Evolutionary conservation across 2,329 filamentous ascomycete species (phyloP).

Genomic region (Ophiocordyceps camponoti-leonardi): DNA sequence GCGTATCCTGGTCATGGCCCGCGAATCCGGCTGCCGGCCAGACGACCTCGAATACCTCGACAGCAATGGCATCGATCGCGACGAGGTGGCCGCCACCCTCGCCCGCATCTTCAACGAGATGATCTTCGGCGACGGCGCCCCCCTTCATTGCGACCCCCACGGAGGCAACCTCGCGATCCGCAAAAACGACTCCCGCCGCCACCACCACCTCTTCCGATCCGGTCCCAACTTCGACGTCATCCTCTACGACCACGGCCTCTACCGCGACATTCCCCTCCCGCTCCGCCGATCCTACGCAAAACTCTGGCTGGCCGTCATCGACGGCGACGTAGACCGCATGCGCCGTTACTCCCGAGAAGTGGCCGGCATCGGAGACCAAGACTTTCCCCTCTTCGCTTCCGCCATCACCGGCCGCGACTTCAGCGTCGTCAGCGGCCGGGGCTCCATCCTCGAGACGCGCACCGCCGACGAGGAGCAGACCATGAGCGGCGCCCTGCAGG

Average conservation of each 20-base stretch:
- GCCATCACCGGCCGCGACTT: constrained; percentile 94
- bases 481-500: constrained; percentile 71
- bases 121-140: constrained; percentile 84
- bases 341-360: constrained; percentile 77
- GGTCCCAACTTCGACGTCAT: constrained; percentile 81
- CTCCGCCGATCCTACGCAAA: constrained; percentile 82
- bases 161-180: constrained; percentile 91
- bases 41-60: constrained; percentile 85
- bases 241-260: constrained; percentile 91
- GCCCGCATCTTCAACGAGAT: constrained; percentile 97
- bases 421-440: constrained; percentile 48
- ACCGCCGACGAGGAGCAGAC: constrained; percentile 65
- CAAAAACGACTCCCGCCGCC: constrained; percentile 44
- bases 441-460: constrained; percentile 38
- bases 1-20: constrained; percentile 90
- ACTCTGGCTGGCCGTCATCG: constrained; percentile 91
- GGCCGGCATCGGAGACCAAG: constrained; percentile 71
- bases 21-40: constrained; percentile 67
- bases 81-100: constrained; percentile 84
- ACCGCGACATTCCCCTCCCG: constrained; percentile 70
- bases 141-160: constrained; percentile 91
- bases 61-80: constrained; percentile 70
- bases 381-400: constrained; percentile 88
- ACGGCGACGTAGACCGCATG: constrained; percentile 75
- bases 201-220: constrained; percentile 24